phyloP scores from a whole-genome alignment of 2,329 filamentous ascomycete species.

The Pseudonectria foliicola region DNA sequence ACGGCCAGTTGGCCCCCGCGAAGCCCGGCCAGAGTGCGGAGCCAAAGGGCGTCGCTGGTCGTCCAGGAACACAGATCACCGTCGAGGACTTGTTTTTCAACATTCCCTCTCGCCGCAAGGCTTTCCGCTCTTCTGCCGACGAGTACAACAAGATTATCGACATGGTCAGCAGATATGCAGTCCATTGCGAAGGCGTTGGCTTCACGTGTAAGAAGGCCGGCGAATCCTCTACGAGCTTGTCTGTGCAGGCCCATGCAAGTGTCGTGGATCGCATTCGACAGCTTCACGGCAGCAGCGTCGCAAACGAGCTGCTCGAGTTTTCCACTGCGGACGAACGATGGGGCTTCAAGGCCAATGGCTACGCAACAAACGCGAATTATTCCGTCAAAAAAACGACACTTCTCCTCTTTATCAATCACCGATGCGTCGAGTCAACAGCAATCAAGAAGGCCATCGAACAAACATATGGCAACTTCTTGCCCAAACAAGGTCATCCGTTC shows the following conservation, averaged over 20 bases:
- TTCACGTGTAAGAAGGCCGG: constrained; percentile 97
- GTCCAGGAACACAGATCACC: constrained; percentile 87
- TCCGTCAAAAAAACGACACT: constrained; percentile 83
- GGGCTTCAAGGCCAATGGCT: constrained; percentile 76
- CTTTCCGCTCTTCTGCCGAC: constrained; percentile 85
- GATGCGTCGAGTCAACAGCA: constrained; percentile 80
- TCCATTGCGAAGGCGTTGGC: constrained; percentile 84
- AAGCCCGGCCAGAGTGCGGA: constrained; percentile 85
- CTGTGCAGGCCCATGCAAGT: constrained; percentile 65
- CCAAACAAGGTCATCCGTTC: constrained; percentile 92
- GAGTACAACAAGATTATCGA: constrained; percentile 98
- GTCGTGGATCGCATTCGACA: constrained; percentile 81
- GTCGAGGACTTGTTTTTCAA: constrained; percentile 98
- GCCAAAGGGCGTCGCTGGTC: constrained; percentile 80
- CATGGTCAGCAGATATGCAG: constrained; percentile 84
- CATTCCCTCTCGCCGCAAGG: constrained; percentile 76
- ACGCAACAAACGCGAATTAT: constrained; percentile 90
- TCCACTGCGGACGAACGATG: constrained; percentile 65
- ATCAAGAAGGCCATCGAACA: constrained; percentile 90
- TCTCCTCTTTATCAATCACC: constrained; percentile 92
- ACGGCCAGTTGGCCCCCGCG: constrained; percentile 70
- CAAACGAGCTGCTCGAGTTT: constrained; percentile 81
- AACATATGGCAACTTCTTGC: constrained; percentile 78
- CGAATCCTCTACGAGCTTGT: constrained; percentile 74
- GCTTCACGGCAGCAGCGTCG: constrained; percentile 75